These are phyloP conservation scores for Elsinoe australis DNA, from an alignment of 2,329 filamentous ascomycete species.

Conservation along the genomic window DNA sequence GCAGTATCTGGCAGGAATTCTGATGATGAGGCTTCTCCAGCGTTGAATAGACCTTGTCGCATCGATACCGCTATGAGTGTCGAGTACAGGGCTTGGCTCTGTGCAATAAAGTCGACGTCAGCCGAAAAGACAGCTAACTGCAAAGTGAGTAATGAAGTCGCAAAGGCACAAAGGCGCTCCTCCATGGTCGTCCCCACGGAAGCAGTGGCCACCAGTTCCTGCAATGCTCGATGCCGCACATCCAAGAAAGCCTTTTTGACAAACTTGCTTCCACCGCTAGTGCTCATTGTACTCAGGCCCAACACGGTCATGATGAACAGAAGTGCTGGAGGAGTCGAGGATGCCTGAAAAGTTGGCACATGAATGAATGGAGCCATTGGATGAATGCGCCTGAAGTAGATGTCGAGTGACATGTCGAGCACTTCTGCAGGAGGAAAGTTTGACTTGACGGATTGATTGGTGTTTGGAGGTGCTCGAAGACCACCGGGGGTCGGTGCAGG, in stretches of 20 bases:
- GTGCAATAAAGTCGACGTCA: conserved; percentile 37
- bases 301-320: conserved; percentile 48
- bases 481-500: conserved; percentile 26
- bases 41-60: conserved; percentile 44
- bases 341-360: conserved; percentile 46
- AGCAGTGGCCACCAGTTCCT: conserved; percentile 38
- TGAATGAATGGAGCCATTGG: conserved; percentile 48
- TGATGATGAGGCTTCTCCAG: conserved; percentile 41
- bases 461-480: conserved; percentile 20
- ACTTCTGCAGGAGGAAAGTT: conserved; percentile 45
- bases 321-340: conserved; percentile 40
- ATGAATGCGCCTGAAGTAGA: conserved; percentile 49
- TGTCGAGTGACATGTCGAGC: conserved; percentile 47
- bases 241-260: conserved; percentile 40
- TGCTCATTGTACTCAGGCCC: conserved; percentile 46
- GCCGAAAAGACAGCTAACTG: conserved; percentile 45
- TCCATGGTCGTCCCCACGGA: conserved; percentile 35
- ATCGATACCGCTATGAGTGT: conserved; percentile 42
- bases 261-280: conserved; percentile 45
- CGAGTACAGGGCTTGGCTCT: conserved; percentile 45
- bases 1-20: conserved; percentile 32
- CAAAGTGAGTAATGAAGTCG: conserved; percentile 42
- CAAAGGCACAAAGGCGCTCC: conserved; percentile 41
- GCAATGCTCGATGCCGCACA: conserved; percentile 31
- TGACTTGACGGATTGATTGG: neutral